Evolutionary conservation across 495 filamentous ascomycete species (phyloP), one percentile per base, ranked within the genome.

Genomic region (Penicillium daleae): DNA sequence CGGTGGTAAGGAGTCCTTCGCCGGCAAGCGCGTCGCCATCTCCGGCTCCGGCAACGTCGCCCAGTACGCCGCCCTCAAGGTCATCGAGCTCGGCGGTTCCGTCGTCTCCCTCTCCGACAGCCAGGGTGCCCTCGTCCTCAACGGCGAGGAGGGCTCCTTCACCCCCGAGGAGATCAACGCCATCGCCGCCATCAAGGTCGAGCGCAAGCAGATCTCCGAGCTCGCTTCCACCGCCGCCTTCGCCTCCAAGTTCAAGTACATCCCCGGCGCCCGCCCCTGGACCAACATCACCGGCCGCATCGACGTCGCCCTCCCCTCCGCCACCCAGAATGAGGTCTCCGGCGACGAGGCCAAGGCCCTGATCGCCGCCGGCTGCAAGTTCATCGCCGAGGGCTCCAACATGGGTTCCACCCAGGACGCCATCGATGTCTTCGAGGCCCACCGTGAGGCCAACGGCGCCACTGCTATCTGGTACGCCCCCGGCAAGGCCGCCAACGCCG

Each of bases 41-140:
- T 97, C 95, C 46, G 95, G 95, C 57, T 98, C 95, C 63, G 95
- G 95, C 60, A 99, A 99, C 82, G 95, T 99, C 54, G 95, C 95
- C 53, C 95, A 99, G 83, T 98, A 93, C 83, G 93, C 95, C 21
- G 95, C 95, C 9, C 89, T 99, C 62, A 99, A 99, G 83, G 89
- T 86, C 78, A 93, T 97, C 73, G 94, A 99, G 83, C 91, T 97
- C 64, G 95, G 95, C 65, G 95, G 89, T 57, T 95, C 84, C 61
- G 90, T 99, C 60, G 82, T 97, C 72, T 97, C 95, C 21, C 90
- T 99, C 62, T 97, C 94, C 66, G 95, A 99, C 85, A 91, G 87
- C 75, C 89, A 92, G 82, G 95, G 95, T 63, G 77, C 87, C 53
- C 82, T 99, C 62, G 77, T 98, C 74, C 87, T 90, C 73, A 87